These are phyloP conservation scores for Sequoiadendron giganteum DNA, from an alignment of 75 land plant species.

Conservation along the genomic window DNA sequence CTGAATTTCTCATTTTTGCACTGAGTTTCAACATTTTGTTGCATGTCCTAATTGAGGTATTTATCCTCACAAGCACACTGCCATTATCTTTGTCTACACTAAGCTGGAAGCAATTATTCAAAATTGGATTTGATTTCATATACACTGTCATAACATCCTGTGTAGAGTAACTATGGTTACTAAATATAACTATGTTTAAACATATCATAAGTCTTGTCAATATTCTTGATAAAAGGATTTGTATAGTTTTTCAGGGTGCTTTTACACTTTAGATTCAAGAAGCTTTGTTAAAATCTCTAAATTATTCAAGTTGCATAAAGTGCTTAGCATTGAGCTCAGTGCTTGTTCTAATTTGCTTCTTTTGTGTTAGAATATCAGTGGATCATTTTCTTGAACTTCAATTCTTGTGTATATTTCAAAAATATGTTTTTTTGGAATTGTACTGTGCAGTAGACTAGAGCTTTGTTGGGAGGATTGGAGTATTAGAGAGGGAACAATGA, in stretches of 20 bases:
- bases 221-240: too few species aligned
- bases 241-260: background rate
- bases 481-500: slow-evolving; percentile 87
- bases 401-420: background rate
- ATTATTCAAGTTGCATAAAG: background rate
- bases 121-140: too few species aligned
- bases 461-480: slow-evolving; percentile 84
- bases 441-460: slow-evolving; percentile 72
- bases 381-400: background rate
- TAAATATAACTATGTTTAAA: too few species aligned
- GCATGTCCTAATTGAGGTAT: too few species aligned
- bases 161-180: too few species aligned
- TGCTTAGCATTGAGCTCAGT: background rate
- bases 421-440: background rate
- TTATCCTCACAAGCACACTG: too few species aligned
- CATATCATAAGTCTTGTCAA: too few species aligned
- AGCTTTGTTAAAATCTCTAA: background rate
- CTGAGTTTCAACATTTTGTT: too few species aligned
- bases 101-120: too few species aligned
- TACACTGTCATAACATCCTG: too few species aligned
- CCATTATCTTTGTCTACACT: too few species aligned
- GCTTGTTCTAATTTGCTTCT: background rate
- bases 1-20: too few species aligned
- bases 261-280: background rate
- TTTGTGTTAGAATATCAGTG: background rate